These are phyloP conservation scores for Thelephora terrestris DNA, from an alignment of 1,284 basidiomycete genomes.

Conservation along the genomic window DNA sequence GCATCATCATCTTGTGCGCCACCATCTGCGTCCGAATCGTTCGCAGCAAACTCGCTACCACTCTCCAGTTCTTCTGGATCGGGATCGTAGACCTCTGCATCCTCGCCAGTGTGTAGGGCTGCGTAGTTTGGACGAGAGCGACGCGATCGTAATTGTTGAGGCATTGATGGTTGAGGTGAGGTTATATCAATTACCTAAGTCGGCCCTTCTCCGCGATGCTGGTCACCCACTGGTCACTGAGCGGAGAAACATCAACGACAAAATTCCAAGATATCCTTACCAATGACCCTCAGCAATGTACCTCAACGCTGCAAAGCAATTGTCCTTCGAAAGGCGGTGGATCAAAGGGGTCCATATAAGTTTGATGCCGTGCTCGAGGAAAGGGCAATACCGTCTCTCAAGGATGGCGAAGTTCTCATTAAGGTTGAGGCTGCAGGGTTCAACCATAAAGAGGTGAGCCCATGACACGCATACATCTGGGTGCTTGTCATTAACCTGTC, in stretches of 20 bases:
- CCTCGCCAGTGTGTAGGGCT: constrained; percentile 14
- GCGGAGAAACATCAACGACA: too few species aligned
- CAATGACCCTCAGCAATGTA: neutral
- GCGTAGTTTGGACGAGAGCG: constrained; percentile 26
- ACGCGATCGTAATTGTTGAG: constrained; percentile 26
- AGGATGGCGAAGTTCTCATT: constrained; percentile 51
- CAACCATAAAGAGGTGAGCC: constrained; percentile 68
- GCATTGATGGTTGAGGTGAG: constrained; percentile 16
- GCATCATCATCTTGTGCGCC: constrained; percentile 15
- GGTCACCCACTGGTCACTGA: too few species aligned
- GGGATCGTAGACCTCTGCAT: constrained; percentile 2
- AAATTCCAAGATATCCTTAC: too few species aligned
- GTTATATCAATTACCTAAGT: too few species aligned
- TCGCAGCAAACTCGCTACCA: constrained; percentile 35
- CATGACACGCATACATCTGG: neutral
- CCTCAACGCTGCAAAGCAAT: neutral
- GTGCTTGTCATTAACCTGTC: neutral
- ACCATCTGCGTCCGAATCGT: constrained; percentile 13
- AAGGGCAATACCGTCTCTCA: constrained; percentile 36
- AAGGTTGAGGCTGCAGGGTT: constrained; percentile 62
- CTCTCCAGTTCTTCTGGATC: constrained; percentile 19
- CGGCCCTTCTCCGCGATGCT: too few species aligned
- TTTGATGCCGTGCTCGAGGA: constrained; percentile 40
- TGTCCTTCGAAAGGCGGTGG: neutral
- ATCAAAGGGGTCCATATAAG: neutral